phyloP scores from a whole-genome alignment of 352 stramenopile genomes.

The Globisporangium cederbergense region DNA sequence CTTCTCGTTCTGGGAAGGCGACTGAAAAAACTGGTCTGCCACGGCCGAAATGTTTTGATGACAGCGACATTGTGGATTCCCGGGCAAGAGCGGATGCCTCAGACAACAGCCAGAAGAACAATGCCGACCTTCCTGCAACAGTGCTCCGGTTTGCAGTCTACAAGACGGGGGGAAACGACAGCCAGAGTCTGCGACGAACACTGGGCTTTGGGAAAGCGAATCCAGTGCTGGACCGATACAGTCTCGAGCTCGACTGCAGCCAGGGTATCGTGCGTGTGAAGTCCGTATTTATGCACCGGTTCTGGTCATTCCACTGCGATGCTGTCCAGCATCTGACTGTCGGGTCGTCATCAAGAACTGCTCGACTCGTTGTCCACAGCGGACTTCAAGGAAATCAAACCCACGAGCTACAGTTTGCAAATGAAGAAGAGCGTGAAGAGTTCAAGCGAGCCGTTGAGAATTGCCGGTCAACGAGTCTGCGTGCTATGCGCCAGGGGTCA shows the following conservation, averaged over 20 bases:
- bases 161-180: conserved; percentile 64
- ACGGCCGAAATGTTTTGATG: conserved; percentile 68
- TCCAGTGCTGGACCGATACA: conserved; percentile 72
- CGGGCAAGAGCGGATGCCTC: conserved; percentile 28
- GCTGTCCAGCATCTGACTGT: conserved; percentile 46
- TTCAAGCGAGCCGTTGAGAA: conserved; percentile 64
- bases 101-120: conserved; percentile 26
- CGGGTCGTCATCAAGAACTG: conserved; percentile 36
- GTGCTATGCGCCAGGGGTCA: conserved; percentile 36
- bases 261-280: conserved; percentile 73
- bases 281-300: conserved; percentile 81
- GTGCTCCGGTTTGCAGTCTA: conserved; percentile 75
- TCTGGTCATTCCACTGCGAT: conserved; percentile 77
- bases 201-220: conserved; percentile 70
- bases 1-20: neutral
- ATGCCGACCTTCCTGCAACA: conserved; percentile 48
- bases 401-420: conserved; percentile 73
- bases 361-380: conserved; percentile 50
- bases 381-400: conserved; percentile 48
- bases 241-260: conserved; percentile 67
- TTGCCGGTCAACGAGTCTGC: conserved; percentile 39
- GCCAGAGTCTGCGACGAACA: conserved; percentile 46
- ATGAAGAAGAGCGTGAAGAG: conserved; percentile 58
- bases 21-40: neutral
- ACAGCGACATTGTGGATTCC: conserved; percentile 77